Evolutionary conservation across 768 basidiomycete species (phyloP).

Genomic region (Hygrocybe punicea): DNA sequence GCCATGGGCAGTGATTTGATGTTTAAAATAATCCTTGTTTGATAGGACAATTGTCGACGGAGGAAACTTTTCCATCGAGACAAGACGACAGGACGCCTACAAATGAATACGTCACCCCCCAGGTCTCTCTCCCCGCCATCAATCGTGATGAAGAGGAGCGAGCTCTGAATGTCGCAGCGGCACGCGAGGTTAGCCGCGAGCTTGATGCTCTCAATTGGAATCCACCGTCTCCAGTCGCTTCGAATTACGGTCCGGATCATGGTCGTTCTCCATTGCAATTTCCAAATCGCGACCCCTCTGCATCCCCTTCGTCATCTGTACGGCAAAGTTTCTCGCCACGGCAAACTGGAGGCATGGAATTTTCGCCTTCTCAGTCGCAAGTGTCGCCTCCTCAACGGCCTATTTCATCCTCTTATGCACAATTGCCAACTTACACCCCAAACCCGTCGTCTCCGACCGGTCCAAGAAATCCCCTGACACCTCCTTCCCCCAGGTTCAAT

Average conservation of each 20-base stretch:
- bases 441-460: constrained; percentile 13
- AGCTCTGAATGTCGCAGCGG: constrained; percentile 62
- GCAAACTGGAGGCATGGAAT: constrained; percentile 9
- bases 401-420: background rate
- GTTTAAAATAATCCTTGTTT: too few species aligned
- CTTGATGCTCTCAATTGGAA: constrained; percentile 50
- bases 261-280: constrained; percentile 38
- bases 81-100: background rate
- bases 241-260: constrained; percentile 17
- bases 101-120: background rate
- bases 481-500: constrained; percentile 28
- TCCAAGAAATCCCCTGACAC: constrained; percentile 4
- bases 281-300: constrained; percentile 19
- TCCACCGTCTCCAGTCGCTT: constrained; percentile 16
- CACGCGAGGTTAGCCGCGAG: constrained; percentile 64
- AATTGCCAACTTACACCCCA: constrained; percentile 4
- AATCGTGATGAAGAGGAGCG: constrained; percentile 48
- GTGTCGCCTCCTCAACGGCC: background rate
- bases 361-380: constrained; percentile 17
- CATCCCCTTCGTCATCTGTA: background rate
- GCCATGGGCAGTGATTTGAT: background rate
- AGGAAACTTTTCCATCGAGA: background rate
- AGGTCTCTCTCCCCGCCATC: constrained; percentile 31
- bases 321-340: background rate
- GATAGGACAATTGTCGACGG: background rate